Base-by-base conservation (phyloP, 108 stramenopile genomes). In the Chaetoceros muelleri region DNA sequence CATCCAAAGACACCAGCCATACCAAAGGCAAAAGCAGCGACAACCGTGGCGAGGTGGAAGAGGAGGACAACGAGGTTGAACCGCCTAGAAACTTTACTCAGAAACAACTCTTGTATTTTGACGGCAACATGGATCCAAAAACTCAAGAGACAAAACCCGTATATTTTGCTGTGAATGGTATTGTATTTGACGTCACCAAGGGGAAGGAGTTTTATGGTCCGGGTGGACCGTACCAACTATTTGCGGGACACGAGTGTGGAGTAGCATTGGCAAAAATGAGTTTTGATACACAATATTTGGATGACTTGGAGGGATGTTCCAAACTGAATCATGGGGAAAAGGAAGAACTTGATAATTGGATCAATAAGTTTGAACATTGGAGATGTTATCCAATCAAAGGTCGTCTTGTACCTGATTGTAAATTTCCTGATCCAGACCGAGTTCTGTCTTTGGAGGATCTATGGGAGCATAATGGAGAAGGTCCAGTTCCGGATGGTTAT, bases 221-320 rank as follows among this genome's bases (percentile, higher is more conserved):
- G 2, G 93, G 67, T 5, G 95, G 95, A 10, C 83, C 87, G 1
- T 98, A 98, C 64, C 87, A 81, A 66, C 30, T 71, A 13, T 98
- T 98, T 70, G 92, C 96, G 3, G 97, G 97, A n/a, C 80, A 85
- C 47, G 97, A 98, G 54, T 93, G 93, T 58, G 90, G 94, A 10
- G 81, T 75, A 18, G 94, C 94, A 7, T 71, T 98, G 54, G 96
- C 97, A 17, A 95, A 85, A 55, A 91, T 95, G 81, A 83, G 81
- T 47, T 93, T 98, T 64, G 95, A 95, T 26, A 73, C 83, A 5
- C 72, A 67, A 5, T 77, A 82, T 21, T 58, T 98, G 29, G 89
- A 93, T 68, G 78, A 89, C 60, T 26, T 92, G 22, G 69, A 67
- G 17, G 86, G 80, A 17, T 80, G 72, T 50, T 66, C 70, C 13